Conservation (phyloP, 352 stramenopile genomes). For the Peronospora tabacina region DNA sequence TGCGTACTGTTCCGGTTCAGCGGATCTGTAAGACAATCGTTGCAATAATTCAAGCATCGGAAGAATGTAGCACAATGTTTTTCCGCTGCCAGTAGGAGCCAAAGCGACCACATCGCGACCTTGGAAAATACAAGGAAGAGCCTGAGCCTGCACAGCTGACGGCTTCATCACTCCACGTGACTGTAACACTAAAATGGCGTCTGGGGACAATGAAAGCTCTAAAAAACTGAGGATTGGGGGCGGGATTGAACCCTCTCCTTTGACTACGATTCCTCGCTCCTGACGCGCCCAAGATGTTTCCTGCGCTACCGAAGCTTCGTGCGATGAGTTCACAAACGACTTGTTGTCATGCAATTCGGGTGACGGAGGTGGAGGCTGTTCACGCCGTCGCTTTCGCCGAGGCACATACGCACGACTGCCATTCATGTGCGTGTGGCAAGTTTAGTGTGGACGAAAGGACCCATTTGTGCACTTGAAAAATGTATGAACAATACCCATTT, state of each 20-base stretch:
- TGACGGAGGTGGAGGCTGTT: slow-evolving; percentile 4
- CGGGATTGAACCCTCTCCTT: slow-evolving; percentile 25
- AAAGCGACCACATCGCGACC: slow-evolving; percentile 90
- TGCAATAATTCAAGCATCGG: slow-evolving; percentile 66
- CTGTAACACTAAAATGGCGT: slow-evolving; percentile 22
- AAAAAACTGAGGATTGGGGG: slow-evolving; percentile 32
- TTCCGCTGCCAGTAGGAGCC: slow-evolving; percentile 92
- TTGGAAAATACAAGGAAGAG: slow-evolving; percentile 73
- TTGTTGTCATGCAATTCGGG: background rate
- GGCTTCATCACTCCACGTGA: slow-evolving; percentile 68
- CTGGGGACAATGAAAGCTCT: slow-evolving; percentile 26
- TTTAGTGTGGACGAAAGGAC: background rate
- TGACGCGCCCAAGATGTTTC: slow-evolving; percentile 43
- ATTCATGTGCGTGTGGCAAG: background rate
- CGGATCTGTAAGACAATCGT: slow-evolving; percentile 27
- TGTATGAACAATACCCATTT: slow-evolving; percentile 2
- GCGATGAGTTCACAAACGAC: background rate
- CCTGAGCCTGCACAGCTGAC: slow-evolving; percentile 95
- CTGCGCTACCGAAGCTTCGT: slow-evolving; percentile 17
- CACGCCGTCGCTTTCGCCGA: slow-evolving; percentile 35
- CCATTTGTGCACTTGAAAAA: background rate
- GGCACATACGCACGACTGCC: slow-evolving; percentile 31
- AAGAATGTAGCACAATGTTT: slow-evolving; percentile 95
- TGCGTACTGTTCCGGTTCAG: slow-evolving; percentile 49
- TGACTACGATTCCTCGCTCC: slow-evolving; percentile 43